Evolutionary conservation across 2,329 filamentous ascomycete species (phyloP), one percentile per base, ranked within the genome.

Genomic region (Xylariaceae sp.): DNA sequence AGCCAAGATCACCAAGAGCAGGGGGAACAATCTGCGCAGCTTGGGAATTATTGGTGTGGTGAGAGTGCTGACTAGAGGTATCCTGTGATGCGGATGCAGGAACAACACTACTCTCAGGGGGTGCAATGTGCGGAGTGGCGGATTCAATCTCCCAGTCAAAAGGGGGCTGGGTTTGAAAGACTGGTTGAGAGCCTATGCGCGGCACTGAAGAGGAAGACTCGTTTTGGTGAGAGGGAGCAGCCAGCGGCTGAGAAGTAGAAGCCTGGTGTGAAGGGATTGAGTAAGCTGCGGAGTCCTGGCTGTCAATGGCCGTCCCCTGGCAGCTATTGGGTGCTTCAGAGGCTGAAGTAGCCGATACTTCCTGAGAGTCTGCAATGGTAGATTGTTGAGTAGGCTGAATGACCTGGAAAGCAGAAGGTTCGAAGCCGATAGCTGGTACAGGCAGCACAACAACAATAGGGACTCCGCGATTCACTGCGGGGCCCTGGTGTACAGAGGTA

Each of bases 351-450:
- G 48, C 43, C 8, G 60, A 61, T 23, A 56, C 35, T 22, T 56
- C 60, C 41, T 64, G 63, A 8, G 62, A 64, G 49, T 64, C 63
- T 6, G 62, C 55, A 21, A 65, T 60, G 34, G 52, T 48, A 19
- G 52, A 48, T 22, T 48, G 34, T 25, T 53, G 55, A 22, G 40
- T 57, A 21, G 43, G 27, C 23, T 49, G 40, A 5, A 61, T 44
- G n/a, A 33, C 25, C 11, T 27, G 35, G 32, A 53, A 59, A 22
- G 55, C 54, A 3, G 54, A 53, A 11, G 48, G 43, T 25, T 59
- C 42, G 22, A 60, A 53, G 14, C 32, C 19, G 27, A 48, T 35
- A 2, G n/a, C 10, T 17, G 38, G 39, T 16, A 36, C 25, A n/a
- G 48, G 49, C 22, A 62, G 40, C 45, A 52, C 50, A 36, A 61